A percentile compares a stretch with the other conserved stretches of the same genome.
phyloP scores from a whole-genome alignment of 371 early-diverging fungal genomes.

The Massospora cicadina region DNA sequence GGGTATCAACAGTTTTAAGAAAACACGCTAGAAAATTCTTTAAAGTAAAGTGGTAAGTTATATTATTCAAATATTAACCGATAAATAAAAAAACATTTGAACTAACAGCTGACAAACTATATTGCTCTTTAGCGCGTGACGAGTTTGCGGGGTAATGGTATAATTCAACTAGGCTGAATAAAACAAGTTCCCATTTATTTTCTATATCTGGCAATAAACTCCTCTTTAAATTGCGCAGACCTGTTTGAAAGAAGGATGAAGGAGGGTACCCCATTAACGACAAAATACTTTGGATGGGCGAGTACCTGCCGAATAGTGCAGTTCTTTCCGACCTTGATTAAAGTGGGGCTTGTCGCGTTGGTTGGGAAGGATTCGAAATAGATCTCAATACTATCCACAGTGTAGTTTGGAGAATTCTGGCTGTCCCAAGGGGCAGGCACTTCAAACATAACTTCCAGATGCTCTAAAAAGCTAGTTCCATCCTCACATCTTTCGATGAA shows the following conservation, averaged over 20 bases:
- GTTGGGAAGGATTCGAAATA: conserved; percentile 47
- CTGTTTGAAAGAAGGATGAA: conserved; percentile 45
- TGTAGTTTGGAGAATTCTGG: conserved; percentile 30
- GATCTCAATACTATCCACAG: conserved; percentile 44
- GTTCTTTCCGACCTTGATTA: conserved; percentile 52
- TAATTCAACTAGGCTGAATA: too few relatives aligned
- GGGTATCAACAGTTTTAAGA: too few relatives aligned
- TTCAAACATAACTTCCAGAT: conserved; percentile 67
- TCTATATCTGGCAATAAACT: conserved; percentile 38
- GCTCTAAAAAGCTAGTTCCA: conserved; percentile 58
- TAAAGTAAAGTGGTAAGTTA: too few relatives aligned
- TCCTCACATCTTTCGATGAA: conserved; percentile 76
- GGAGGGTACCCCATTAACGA: conserved; percentile 45
- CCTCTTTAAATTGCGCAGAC: conserved; percentile 29
- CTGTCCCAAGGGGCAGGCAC: conserved; percentile 72
- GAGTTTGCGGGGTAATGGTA: too few relatives aligned
- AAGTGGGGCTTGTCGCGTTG: conserved; percentile 27
- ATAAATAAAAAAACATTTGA: too few relatives aligned
- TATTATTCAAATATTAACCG: too few relatives aligned
- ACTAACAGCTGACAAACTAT: too few relatives aligned
- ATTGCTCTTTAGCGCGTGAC: too few relatives aligned
- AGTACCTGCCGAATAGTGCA: conserved; percentile 29
- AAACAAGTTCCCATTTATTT: too few relatives aligned
- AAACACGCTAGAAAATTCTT: too few relatives aligned
- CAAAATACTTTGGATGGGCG: conserved; percentile 32